phyloP scores from a whole-genome alignment of 352 stramenopile species.

The Phytophthora ramorum region DNA sequence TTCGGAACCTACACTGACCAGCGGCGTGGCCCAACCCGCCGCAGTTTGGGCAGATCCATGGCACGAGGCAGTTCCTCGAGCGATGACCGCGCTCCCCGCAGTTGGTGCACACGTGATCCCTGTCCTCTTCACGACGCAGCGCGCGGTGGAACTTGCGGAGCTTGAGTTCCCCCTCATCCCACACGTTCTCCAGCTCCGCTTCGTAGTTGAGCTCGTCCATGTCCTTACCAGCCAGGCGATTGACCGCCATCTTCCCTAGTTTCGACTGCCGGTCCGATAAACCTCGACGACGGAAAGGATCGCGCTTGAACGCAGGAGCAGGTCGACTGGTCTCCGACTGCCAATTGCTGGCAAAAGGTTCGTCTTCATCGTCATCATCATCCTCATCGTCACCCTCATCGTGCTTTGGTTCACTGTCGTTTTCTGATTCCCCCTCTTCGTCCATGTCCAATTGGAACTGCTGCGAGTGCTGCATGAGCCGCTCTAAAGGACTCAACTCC shows the following conservation, averaged over 20 bases:
- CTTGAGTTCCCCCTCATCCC: constrained; percentile 40
- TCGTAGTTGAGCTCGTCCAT: constrained; percentile 77
- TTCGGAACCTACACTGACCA: constrained; percentile 53
- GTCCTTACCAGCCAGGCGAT: constrained; percentile 27
- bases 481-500: constrained; percentile 67
- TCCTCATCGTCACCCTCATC: constrained; percentile 1
- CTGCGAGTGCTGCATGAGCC: constrained; percentile 70
- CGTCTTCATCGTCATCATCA: constrained; percentile 25
- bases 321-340: constrained; percentile 1
- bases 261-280: constrained; percentile 9
- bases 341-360: constrained; percentile 5
- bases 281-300: constrained; percentile 26
- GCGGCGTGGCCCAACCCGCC: constrained; percentile 69
- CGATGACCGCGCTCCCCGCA: constrained; percentile 80
- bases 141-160: constrained; percentile 73
- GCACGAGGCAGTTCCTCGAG: constrained; percentile 72
- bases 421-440: constrained; percentile 18
- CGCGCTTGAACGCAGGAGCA: not conserved
- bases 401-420: constrained; percentile 12
- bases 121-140: constrained; percentile 61
- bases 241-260: constrained; percentile 23
- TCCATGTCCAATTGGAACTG: constrained; percentile 58
- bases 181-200: constrained; percentile 64
- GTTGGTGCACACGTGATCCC: constrained; percentile 73
- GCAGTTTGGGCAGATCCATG: constrained; percentile 82